phyloP scores from a whole-genome alignment of 106 monocot species.

The Hemerocallis citrina region DNA sequence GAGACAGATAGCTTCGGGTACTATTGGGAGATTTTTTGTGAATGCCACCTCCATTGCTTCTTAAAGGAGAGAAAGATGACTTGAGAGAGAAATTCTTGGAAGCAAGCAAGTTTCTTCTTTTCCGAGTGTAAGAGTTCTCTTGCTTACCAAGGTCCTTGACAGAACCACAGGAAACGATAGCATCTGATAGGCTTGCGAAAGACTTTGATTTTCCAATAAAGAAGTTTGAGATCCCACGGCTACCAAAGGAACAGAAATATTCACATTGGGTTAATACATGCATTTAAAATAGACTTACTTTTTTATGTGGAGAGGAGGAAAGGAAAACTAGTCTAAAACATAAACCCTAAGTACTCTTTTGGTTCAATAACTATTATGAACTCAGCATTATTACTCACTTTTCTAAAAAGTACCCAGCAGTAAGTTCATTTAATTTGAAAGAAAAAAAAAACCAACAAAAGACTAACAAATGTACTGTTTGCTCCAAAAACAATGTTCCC shows the following conservation, averaged over 20 bases:
- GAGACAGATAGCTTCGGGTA: background rate
- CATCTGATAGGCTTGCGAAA: constrained; percentile 35
- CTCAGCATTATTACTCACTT: no score
- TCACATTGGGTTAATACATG: no score
- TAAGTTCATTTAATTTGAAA: no score
- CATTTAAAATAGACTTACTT: no score
- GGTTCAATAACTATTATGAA: no score
- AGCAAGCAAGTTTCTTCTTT: constrained; percentile 41
- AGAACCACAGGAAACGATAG: constrained; percentile 16
- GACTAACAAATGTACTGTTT: no score
- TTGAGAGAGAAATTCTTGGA: constrained; percentile 17
- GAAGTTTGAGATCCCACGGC: constrained; percentile 54
- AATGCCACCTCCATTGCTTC: background rate
- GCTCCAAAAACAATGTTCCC: no score
- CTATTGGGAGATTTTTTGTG: constrained; percentile 14
- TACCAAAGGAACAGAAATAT: constrained; percentile 20
- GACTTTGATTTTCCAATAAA: constrained; percentile 62
- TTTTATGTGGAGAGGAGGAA: no score
- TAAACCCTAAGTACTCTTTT: no score
- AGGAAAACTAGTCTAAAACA: no score
- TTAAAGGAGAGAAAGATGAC: background rate
- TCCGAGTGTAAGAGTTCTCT: constrained; percentile 43
- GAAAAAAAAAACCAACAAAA: no score
- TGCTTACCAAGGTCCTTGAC: constrained; percentile 44
- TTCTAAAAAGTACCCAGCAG: no score